Conservation (phyloP, 2,329 filamentous ascomycete genomes). For the Teratosphaeria epicoccoides region DNA sequence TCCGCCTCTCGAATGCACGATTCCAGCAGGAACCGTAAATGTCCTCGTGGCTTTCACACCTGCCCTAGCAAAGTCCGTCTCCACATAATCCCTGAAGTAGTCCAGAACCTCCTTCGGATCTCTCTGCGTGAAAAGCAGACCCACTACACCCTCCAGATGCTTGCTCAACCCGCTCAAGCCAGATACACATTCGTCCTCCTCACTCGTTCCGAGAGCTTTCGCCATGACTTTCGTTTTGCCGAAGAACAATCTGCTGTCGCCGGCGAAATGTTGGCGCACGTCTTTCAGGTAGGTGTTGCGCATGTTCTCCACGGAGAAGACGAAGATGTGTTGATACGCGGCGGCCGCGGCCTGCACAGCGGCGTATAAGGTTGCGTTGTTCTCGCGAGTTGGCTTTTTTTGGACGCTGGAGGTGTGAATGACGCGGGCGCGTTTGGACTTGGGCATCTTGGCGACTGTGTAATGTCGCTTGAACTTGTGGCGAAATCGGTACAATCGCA, state of each 20-base stretch:
- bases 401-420: slow-evolving; percentile 82
- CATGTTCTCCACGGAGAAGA: slow-evolving; percentile 94
- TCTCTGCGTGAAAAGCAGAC: slow-evolving; percentile 82
- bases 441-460: slow-evolving; percentile 58
- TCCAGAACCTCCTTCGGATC: slow-evolving; percentile 53
- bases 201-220: slow-evolving; percentile 72
- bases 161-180: slow-evolving; percentile 60
- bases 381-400: slow-evolving; percentile 81
- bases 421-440: slow-evolving; percentile 85
- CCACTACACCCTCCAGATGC: slow-evolving; percentile 71
- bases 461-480: not conserved
- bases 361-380: slow-evolving; percentile 74
- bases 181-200: slow-evolving; percentile 63
- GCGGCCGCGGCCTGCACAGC: slow-evolving; percentile 78
- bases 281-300: slow-evolving; percentile 93
- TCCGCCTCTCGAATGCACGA: slow-evolving; percentile 67
- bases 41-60: slow-evolving; percentile 63
- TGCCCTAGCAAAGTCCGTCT: slow-evolving; percentile 84
- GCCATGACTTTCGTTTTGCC: slow-evolving; percentile 99
- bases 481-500: no score
- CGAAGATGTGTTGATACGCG: slow-evolving; percentile 81
- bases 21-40: slow-evolving; percentile 73
- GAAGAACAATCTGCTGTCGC: slow-evolving; percentile 87
- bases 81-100: slow-evolving; percentile 62
- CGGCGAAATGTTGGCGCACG: slow-evolving; percentile 68